A percentile compares a stretch with the other conserved stretches of the same genome.
Evolutionary conservation across 768 basidiomycete species (phyloP).

Genomic region (Saitozyma podzolica): DNA sequence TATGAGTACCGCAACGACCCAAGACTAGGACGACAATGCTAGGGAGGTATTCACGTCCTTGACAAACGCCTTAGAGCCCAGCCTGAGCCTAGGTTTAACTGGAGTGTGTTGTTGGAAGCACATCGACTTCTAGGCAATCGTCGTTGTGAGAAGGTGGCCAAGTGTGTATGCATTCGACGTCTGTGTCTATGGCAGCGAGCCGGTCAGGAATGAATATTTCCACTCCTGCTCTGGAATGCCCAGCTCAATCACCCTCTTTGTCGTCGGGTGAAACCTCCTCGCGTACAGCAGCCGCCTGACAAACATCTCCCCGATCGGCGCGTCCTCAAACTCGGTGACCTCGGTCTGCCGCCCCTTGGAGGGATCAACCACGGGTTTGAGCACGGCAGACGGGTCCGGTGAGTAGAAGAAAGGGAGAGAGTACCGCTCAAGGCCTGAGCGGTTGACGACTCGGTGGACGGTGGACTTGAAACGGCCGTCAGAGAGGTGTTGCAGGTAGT

Average conservation of each 20-base stretch:
- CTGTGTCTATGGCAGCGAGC: too few species aligned
- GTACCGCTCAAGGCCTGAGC: slow-evolving; percentile 11
- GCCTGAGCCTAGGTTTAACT: too few species aligned
- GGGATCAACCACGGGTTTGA: slow-evolving; percentile 4
- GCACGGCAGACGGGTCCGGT: slow-evolving; percentile 7
- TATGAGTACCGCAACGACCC: too few species aligned
- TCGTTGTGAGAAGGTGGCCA: too few species aligned
- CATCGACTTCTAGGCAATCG: too few species aligned
- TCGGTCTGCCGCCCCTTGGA: not conserved
- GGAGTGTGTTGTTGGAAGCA: too few species aligned
- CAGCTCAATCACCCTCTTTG: slow-evolving; percentile 15
- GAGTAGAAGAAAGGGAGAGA: slow-evolving; percentile 26
- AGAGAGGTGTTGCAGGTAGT: not conserved
- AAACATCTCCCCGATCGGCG: slow-evolving; percentile 5
- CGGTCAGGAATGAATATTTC: too few species aligned
- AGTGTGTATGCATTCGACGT: too few species aligned
- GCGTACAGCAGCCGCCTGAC: slow-evolving; percentile 5
- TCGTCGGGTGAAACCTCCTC: slow-evolving; percentile 15
- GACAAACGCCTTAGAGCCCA: too few species aligned
- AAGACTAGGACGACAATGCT: too few species aligned
- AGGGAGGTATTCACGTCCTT: too few species aligned
- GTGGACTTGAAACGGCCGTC: slow-evolving; percentile 11
- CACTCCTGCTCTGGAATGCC: not conserved
- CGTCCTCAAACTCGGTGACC: not conserved
- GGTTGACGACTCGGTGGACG: slow-evolving; percentile 22